These are phyloP conservation scores for Aspergillus cejpii DNA, from an alignment of 2,329 filamentous ascomycete species.

Conservation along the genomic window DNA sequence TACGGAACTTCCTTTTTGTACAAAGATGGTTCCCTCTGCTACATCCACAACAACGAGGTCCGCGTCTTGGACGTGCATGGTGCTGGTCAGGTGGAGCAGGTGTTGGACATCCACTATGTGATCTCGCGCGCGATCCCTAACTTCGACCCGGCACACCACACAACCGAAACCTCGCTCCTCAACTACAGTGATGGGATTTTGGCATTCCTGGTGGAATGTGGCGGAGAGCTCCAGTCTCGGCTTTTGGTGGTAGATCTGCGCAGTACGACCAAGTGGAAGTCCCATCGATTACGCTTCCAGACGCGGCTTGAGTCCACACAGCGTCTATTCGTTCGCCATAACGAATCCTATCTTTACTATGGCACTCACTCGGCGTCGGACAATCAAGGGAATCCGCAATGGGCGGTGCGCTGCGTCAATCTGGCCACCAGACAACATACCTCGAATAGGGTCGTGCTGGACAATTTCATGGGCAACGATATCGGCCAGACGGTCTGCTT, in stretches of 20 bases:
- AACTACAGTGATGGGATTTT: conserved; percentile 54
- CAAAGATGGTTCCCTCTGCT: conserved; percentile 58
- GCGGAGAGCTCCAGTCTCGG: conserved; percentile 41
- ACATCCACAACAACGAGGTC: conserved; percentile 50
- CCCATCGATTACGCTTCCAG: conserved; percentile 39
- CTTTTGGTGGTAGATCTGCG: conserved; percentile 49
- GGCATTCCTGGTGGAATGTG: conserved; percentile 51
- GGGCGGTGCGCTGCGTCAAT: conserved; percentile 54
- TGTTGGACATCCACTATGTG: conserved; percentile 49
- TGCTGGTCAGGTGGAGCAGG: conserved; percentile 47
- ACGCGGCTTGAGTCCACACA: conserved; percentile 42
- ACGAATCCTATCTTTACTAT: conserved; percentile 55
- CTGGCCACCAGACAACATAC: conserved; percentile 41
- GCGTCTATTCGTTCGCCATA: conserved; percentile 63
- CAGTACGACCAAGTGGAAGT: conserved; percentile 14
- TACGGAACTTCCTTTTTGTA: conserved; percentile 58
- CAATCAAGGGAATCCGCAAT: conserved; percentile 53
- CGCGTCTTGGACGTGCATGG: conserved; percentile 54
- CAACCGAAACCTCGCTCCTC: conserved; percentile 49
- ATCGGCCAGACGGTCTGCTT: conserved; percentile 65
- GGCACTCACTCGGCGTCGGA: conserved; percentile 55
- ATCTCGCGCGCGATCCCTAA: conserved; percentile 27
- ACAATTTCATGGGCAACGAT: conserved; percentile 57
- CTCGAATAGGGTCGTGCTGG: conserved; percentile 44
- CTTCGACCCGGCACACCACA: conserved; percentile 30